phyloP scores from a whole-genome alignment of 208 protist species.

The Leishmania lainsoni region DNA sequence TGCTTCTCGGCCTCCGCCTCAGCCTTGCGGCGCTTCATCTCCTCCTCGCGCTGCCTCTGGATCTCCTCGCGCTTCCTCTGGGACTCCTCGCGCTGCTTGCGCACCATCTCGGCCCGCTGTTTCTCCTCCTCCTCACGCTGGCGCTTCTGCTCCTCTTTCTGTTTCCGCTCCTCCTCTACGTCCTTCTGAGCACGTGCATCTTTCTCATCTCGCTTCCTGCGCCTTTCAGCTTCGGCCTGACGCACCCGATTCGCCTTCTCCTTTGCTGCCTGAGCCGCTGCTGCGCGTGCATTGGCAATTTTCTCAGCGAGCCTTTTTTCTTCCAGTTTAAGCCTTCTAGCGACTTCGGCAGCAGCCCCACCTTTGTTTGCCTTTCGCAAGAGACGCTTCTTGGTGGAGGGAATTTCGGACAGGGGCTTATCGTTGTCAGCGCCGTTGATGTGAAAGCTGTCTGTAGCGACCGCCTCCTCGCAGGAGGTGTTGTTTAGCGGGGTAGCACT shows the following conservation, averaged over 20 bases:
- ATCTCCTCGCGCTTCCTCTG: slow-evolving; percentile 35
- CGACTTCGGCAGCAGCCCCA: slow-evolving; percentile 7
- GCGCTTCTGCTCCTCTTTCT: slow-evolving; percentile 12
- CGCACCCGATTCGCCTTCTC: slow-evolving; percentile 34
- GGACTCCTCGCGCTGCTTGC: slow-evolving; percentile 35
- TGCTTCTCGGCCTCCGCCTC: slow-evolving; percentile 32
- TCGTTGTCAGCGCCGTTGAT: background rate
- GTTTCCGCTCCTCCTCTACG: slow-evolving; percentile 22
- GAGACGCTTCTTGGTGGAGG: slow-evolving; percentile 35
- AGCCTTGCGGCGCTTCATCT: slow-evolving; percentile 43
- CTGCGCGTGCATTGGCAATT: slow-evolving; percentile 28
- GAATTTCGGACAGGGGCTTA: background rate
- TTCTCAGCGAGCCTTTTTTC: slow-evolving; percentile 28
- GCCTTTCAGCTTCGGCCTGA: slow-evolving; percentile 29
- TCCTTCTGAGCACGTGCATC: slow-evolving; percentile 19
- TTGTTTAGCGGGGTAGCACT: slow-evolving; percentile 1
- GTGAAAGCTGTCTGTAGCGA: background rate
- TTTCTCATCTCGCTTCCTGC: slow-evolving; percentile 32
- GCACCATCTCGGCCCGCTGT: slow-evolving; percentile 26
- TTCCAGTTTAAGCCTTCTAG: slow-evolving; percentile 25
- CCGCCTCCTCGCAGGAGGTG: background rate
- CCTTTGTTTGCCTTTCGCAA: slow-evolving; percentile 37
- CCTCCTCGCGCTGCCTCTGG: slow-evolving; percentile 39
- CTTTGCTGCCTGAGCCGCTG: slow-evolving; percentile 21
- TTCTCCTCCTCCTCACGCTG: slow-evolving; percentile 41